phyloP scores from a whole-genome alignment of 768 basidiomycete genomes.

The Psilocybe cyanescens region DNA sequence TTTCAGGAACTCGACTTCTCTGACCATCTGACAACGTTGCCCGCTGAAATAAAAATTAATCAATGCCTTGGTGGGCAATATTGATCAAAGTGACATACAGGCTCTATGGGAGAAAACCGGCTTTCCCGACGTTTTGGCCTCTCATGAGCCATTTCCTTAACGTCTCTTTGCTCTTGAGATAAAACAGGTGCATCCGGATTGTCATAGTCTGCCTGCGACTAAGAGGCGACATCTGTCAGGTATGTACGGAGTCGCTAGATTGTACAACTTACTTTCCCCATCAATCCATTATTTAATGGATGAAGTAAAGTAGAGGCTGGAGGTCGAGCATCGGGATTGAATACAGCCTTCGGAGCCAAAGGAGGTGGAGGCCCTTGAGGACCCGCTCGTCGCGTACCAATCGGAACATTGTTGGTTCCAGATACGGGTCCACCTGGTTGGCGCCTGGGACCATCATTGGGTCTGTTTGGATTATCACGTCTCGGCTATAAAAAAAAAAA shows the following conservation, averaged over 20 bases:
- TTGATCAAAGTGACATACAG: background rate
- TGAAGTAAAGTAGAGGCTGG: conserved; percentile 20
- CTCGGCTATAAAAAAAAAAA: conserved; percentile 9
- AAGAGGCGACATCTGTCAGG: too few species aligned
- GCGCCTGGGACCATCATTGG: conserved; percentile 23
- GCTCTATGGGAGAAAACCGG: conserved; percentile 10
- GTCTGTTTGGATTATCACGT: conserved; percentile 28
- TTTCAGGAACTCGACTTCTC: background rate
- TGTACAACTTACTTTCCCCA: conserved; percentile 23
- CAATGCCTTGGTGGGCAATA: background rate
- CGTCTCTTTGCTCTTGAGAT: too few species aligned
- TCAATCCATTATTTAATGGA: conserved; percentile 15
- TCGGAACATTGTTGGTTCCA: conserved; percentile 43
- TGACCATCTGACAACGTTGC: background rate
- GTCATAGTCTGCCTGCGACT: too few species aligned
- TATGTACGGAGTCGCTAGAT: too few species aligned
- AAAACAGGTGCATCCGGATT: too few species aligned
- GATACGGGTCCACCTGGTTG: conserved; percentile 24
- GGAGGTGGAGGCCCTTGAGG: background rate
- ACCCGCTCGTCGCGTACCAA: conserved; percentile 31
- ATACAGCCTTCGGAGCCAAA: conserved; percentile 2
- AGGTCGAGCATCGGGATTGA: conserved; percentile 21
- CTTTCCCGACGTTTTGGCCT: conserved; percentile 7
- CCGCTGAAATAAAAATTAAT: background rate
- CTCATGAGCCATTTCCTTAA: background rate